Percentiles rank a stretch among this genome's conserved stretches.
Evolutionary conservation across 1,139 yeast species (phyloP).

Genomic region (Debaryomyces udenii): DNA sequence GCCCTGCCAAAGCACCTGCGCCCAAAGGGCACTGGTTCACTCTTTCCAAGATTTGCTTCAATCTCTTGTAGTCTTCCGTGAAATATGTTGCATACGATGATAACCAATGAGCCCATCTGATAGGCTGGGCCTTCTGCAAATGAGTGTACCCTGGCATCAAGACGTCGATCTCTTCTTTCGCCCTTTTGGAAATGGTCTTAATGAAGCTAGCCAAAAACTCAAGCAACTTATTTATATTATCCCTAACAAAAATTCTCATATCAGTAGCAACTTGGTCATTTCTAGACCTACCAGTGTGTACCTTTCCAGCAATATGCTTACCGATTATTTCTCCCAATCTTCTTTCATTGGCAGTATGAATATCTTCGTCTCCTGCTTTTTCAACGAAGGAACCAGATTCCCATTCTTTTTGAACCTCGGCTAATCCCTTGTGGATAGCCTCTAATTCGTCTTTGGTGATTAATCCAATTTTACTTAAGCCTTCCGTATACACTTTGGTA

Average conservation of each 20-base stretch:
- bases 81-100: conserved; percentile 93
- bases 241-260: conserved; percentile 92
- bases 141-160: conserved; percentile 99
- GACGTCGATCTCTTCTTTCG: conserved; percentile 81
- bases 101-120: conserved; percentile 98
- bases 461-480: conserved; percentile 76
- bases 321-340: conserved; percentile 96
- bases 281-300: conserved; percentile 97
- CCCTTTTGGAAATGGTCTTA: conserved; percentile 69
- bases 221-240: conserved; percentile 63
- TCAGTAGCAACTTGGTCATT: conserved; percentile 99
- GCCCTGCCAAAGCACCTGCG: conserved; percentile 98
- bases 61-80: conserved; percentile 84
- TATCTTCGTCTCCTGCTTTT: conserved; percentile 94
- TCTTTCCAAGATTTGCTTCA: conserved; percentile 77
- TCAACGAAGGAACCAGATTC: conserved; percentile 68
- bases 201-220: conserved; percentile 63
- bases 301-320: conserved; percentile 90
- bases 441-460: conserved; percentile 69
- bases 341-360: conserved; percentile 98
- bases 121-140: conserved; percentile 97
- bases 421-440: conserved; percentile 83
- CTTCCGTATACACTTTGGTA: conserved; percentile 89
- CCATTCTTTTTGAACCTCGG: conserved; percentile 79
- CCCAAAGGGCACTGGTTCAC: conserved; percentile 92